Evolutionary conservation across 139 green algal species (phyloP).

Genomic region (Pleodorina starrii): DNA sequence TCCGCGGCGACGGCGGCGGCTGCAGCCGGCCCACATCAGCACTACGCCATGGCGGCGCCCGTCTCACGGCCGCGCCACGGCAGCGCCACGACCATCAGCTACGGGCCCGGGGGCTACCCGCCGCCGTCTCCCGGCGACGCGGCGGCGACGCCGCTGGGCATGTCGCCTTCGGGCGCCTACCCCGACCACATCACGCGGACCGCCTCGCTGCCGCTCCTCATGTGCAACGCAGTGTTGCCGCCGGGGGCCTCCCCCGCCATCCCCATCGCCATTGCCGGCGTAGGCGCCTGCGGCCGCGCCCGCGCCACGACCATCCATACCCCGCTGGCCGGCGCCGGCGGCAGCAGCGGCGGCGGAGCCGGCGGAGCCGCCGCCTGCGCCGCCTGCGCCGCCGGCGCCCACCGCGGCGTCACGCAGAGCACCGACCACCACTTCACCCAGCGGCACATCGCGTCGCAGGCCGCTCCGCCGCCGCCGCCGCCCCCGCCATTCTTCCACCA

Average conservation of each 20-base stretch:
- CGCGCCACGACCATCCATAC: conserved; percentile 23
- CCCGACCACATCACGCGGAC: conserved; percentile 27
- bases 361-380: too few species aligned
- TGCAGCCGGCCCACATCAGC: too few species aligned
- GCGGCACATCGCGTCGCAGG: not conserved
- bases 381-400: too few species aligned
- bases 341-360: not conserved
- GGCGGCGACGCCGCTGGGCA: not conserved
- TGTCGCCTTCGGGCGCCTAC: not conserved
- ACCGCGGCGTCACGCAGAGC: not conserved
- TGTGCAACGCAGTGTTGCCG: not conserved
- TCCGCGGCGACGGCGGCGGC: not conserved
- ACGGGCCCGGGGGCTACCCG: not conserved
- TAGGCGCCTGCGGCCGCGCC: conserved; percentile 11
- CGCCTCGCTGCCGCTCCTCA: conserved; percentile 14
- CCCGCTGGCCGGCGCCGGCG: not conserved
- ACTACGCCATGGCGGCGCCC: not conserved
- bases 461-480: not conserved
- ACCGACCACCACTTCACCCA: conserved; percentile 20
- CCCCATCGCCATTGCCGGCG: conserved; percentile 28
- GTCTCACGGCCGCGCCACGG: not conserved
- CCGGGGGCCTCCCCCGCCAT: not conserved
- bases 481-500: not conserved
- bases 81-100: not conserved
- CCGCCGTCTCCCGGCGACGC: not conserved